Conservation (phyloP, 2,329 filamentous ascomycete genomes). For the Pyrenophora teres region DNA sequence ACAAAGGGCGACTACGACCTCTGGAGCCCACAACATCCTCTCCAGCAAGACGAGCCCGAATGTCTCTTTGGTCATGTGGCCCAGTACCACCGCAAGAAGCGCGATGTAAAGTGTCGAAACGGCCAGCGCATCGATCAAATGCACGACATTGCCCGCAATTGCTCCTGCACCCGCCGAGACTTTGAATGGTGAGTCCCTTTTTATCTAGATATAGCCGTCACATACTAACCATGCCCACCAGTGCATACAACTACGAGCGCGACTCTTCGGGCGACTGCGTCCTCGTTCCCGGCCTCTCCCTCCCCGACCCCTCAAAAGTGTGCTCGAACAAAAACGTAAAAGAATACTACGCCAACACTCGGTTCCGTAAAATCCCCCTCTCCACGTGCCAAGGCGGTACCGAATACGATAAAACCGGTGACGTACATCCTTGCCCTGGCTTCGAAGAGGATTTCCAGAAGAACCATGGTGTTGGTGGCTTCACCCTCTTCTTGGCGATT, state of each 20-base stretch:
- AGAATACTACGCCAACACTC: constrained; percentile 85
- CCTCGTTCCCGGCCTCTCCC: constrained; percentile 73
- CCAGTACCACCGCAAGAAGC: constrained; percentile 88
- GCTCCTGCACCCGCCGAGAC: constrained; percentile 80
- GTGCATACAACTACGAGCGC: constrained; percentile 92
- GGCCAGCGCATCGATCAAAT: constrained; percentile 67
- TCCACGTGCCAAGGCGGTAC: constrained; percentile 81
- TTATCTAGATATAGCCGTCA: neutral
- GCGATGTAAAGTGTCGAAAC: constrained; percentile 80
- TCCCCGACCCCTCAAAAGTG: constrained; percentile 62
- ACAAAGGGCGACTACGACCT: constrained; percentile 76
- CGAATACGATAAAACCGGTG: constrained; percentile 71
- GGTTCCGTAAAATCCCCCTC: constrained; percentile 86
- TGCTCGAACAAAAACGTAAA: constrained; percentile 68
- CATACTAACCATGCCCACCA: constrained; percentile 46
- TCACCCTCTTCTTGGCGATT: constrained; percentile 84
- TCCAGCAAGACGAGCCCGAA: constrained; percentile 72
- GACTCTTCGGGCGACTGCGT: constrained; percentile 75
- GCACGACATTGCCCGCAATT: constrained; percentile 73
- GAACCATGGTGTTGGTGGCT: constrained; percentile 70
- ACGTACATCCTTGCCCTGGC: constrained; percentile 69
- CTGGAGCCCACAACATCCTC: constrained; percentile 86
- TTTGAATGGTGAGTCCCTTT: constrained; percentile 78
- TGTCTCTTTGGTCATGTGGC: constrained; percentile 93
- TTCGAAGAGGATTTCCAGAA: constrained; percentile 82